Conservation (phyloP, 2,329 filamentous ascomycete genomes). For the Exserohilum turcica region DNA sequence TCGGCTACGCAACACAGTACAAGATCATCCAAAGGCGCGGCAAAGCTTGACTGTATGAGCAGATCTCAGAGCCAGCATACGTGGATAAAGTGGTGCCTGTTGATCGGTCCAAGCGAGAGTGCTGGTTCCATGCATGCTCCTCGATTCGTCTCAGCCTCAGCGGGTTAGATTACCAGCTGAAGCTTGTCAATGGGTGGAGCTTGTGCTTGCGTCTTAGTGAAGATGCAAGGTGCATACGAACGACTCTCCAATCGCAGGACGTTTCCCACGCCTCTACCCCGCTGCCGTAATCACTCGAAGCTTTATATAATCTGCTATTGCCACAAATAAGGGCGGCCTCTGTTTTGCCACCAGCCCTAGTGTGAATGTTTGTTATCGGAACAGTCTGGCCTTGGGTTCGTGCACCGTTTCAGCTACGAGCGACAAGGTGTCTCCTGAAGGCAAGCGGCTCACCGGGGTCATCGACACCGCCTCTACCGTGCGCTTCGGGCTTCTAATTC, state of each 20-base stretch:
- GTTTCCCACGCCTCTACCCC: conserved; percentile 3
- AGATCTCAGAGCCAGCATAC: neutral
- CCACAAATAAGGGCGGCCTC: neutral
- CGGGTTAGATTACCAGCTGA: neutral
- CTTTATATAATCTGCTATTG: conserved; percentile 13
- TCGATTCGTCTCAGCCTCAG: neutral
- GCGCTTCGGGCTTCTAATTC: neutral
- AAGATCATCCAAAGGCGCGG: too few species aligned
- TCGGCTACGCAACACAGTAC: neutral
- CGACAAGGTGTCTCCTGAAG: neutral
- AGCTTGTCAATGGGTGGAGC: neutral
- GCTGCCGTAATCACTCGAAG: conserved; percentile 14
- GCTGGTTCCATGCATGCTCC: too few species aligned
- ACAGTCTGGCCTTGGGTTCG: neutral
- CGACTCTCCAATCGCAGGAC: conserved; percentile 11
- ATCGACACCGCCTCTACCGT: neutral
- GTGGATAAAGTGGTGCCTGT: neutral
- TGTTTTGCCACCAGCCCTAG: neutral
- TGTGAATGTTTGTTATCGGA: neutral
- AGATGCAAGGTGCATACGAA: neutral
- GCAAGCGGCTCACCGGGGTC: neutral
- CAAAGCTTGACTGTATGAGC: too few species aligned
- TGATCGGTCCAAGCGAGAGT: neutral
- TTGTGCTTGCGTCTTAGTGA: neutral
- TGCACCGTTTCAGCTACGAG: neutral